Conservation (phyloP, 768 basidiomycete genomes). For the Pluteus cervinus region DNA sequence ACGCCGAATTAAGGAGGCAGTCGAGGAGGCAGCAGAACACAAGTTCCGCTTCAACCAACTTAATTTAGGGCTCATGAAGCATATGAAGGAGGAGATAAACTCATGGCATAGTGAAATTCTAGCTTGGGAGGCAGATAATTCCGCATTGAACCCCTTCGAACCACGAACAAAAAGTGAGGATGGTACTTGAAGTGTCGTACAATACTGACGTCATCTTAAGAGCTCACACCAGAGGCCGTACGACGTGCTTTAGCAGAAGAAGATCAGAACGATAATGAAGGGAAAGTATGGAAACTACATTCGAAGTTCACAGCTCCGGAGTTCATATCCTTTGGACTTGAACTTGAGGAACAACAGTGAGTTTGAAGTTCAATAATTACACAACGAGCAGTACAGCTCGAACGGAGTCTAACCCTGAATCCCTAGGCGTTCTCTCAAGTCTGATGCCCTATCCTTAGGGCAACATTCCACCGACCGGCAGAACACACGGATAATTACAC, state of each 20-base stretch:
- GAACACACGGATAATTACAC: constrained; percentile 19
- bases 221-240: constrained; percentile 11
- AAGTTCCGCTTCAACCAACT: constrained; percentile 8
- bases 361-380: constrained; percentile 7
- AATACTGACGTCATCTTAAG: constrained; percentile 5
- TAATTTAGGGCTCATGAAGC: constrained; percentile 2
- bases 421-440: constrained; percentile 11
- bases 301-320: constrained; percentile 13
- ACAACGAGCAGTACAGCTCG: neutral
- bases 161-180: constrained; percentile 2
- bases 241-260: constrained; percentile 16
- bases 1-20: constrained; percentile 9
- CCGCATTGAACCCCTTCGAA: constrained; percentile 17
- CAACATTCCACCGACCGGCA: constrained; percentile 22
- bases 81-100: neutral
- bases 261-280: constrained; percentile 9
- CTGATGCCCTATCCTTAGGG: constrained; percentile 10
- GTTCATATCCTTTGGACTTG: constrained; percentile 21
- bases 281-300: constrained; percentile 10
- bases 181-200: neutral
- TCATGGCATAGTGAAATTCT: constrained; percentile 10
- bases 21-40: constrained; percentile 2
- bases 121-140: constrained; percentile 17
- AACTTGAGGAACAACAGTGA: constrained; percentile 28
- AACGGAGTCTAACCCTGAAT: too few species aligned